Base-by-base conservation (phyloP, 768 basidiomycete species). In the Neoboletus brunneissimus region DNA sequence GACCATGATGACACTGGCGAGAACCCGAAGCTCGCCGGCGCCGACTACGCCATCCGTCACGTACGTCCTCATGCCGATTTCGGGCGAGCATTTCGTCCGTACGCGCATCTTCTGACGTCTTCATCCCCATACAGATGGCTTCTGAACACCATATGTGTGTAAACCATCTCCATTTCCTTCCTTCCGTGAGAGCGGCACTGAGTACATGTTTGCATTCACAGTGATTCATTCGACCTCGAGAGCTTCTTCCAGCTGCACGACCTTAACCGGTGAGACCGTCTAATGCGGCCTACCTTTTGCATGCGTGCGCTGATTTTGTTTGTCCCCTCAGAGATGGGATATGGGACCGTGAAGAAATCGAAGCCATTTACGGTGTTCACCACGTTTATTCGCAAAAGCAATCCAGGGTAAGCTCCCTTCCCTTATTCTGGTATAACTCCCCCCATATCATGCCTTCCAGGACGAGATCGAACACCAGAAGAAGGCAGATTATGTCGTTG, bases 191-290 rank as follows among this genome's bases (percentile, higher is more conserved):
- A 2, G n/a, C 38, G 42, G 16, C 29, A 32, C 47, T 44, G 23
- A 48, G 29, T 32, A 35, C 43, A 6, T n/a, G 35, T 44, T 4
- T 18, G 31, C n/a, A 51, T 29, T 15, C 54, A 20, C 65, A 94
- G 92, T 55, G 89, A 93, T 68, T 82, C 84, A 40, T 96, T 91
- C 62, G 94, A 89, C 66, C 74, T 83, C 42, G 79, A 85, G 63
- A 91, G 92, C 70, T 99, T 99, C 83, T 96, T 97, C 81, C 86
- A 89, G 58, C 77, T 99, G 13, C 96, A 99, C 73, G 96, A 99
- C 74, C 78, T 99, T 55, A 86, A 98, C 73, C 76, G 85, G 88
- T 88, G 58, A 60, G 80, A 66, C 25, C 40, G 42, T 12, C 35
- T 34, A 23, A 15, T 40, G 8, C 35, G 10, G 8, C 13, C 16